These are phyloP conservation scores for Pestalotiopsis sp. DNA, from an alignment of 2,329 filamentous ascomycete genomes.

Conservation along the genomic window DNA sequence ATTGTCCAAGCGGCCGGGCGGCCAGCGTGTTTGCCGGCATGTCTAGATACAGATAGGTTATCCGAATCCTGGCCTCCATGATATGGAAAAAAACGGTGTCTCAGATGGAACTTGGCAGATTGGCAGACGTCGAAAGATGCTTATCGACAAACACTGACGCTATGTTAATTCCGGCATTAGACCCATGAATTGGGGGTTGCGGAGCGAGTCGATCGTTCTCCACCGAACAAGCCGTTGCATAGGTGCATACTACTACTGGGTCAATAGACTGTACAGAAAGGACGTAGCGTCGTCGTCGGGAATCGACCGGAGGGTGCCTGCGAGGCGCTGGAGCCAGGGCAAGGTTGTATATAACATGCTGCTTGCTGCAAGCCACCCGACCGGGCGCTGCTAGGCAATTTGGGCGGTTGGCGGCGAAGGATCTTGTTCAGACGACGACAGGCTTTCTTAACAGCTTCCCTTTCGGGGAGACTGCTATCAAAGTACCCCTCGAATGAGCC, in stretches of 20 bases:
- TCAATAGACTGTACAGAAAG: not conserved
- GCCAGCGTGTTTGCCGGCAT: not conserved
- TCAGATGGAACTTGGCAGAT: not conserved
- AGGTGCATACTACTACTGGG: not conserved
- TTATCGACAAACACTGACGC: slow-evolving; percentile 5
- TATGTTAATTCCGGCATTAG: slow-evolving; percentile 5
- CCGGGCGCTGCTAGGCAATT: not conserved
- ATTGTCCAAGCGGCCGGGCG: not conserved
- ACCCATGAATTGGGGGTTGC: not conserved
- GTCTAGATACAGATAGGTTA: not conserved
- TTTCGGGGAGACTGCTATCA: not conserved
- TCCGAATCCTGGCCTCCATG: not conserved
- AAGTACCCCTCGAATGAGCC: not conserved
- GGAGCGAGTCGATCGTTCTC: slow-evolving; percentile 4
- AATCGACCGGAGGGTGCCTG: not conserved
- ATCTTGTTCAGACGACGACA: not conserved
- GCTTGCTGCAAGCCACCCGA: not conserved
- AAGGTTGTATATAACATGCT: not conserved
- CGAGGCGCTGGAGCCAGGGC: not conserved
- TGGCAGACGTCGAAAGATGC: slow-evolving; percentile 5
- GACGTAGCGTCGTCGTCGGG: not conserved
- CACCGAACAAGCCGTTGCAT: slow-evolving; percentile 9
- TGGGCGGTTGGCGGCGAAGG: not conserved
- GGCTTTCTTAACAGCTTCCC: slow-evolving; percentile 5
- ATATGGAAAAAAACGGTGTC: not conserved